Evolutionary conservation across 2,329 filamentous ascomycete genomes (phyloP).

Genomic region (Cercospora sp.): DNA sequence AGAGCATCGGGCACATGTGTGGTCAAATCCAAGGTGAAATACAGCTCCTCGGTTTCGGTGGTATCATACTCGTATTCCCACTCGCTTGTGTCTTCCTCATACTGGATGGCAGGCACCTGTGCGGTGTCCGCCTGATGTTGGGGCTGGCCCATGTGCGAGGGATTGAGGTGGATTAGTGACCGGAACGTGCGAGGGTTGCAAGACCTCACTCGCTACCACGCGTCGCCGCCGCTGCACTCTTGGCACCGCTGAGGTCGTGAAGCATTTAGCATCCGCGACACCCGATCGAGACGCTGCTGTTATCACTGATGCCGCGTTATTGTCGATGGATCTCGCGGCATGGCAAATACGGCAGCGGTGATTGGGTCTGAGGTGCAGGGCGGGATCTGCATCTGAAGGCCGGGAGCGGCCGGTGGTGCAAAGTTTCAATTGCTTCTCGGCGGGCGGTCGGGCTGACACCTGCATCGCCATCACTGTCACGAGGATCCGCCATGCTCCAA

Average conservation of each 20-base stretch:
- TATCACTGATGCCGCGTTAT: not conserved
- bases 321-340: not conserved
- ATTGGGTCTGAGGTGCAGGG: not conserved
- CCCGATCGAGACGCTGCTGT: not conserved
- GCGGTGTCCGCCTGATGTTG: constrained; percentile 10
- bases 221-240: not conserved
- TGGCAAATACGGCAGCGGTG: not conserved
- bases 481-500: not conserved
- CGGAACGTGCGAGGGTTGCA: not conserved
- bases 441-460: constrained; percentile 6
- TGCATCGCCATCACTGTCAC: constrained; percentile 1
- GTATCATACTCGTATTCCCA: constrained; percentile 63
- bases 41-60: constrained; percentile 59
- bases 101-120: not conserved
- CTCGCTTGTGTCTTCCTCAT: constrained; percentile 36
- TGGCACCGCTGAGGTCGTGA: not conserved
- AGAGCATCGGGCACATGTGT: constrained; percentile 39
- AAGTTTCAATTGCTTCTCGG: not conserved
- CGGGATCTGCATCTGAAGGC: not conserved
- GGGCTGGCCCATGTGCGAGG: constrained; percentile 13
- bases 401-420: not conserved
- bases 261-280: not conserved
- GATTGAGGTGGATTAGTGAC: not conserved
- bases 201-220: not conserved
- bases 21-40: constrained; percentile 61